Base-by-base conservation (phyloP, 495 filamentous ascomycete species). In the Elasticomyces elasticus region DNA sequence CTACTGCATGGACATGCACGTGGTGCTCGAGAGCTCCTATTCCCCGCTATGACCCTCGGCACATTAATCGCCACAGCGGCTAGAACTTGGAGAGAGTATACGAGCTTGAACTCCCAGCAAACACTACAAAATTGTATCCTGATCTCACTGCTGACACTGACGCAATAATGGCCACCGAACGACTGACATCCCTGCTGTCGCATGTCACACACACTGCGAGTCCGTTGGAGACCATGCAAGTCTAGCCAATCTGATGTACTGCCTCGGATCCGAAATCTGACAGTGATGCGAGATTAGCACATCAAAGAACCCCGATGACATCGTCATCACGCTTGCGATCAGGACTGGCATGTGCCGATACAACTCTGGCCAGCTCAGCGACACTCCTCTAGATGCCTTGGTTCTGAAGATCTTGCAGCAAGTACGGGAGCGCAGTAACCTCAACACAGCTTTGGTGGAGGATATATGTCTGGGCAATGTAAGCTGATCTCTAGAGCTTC, bases 401-500 rank as follows among this genome's bases (percentile, higher is more conserved):
- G 70, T 92, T 51, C 87, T 85, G 67, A 78, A 86, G 40, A 69
- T 94, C 22, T 69, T 95, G 56, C 77, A 94, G 73, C 76, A 94
- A 66, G 78, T 88, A 27, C 63, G 84, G 47, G 71, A 81, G 53
- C 81, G 82, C 58, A 85, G 85, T 42, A 86, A 81, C 37, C 70
- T 98, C 44, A 84, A 95, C 61, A 87, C 90, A 0, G 73, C 79
- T 7, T 71, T 95, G 42, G 79, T 98, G 9, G 91, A 96, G 71
- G 92, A 96, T 67, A 85, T 98, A 61, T 87, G 81, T 69, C 75
- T 92, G 59, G 92, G 92, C 51, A 98, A 96, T 73, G 89, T 92
- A 72, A 33, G 81, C 62, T 7, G 30, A 33, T n/a, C n/a, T n/a
- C n/a, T n/a, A n/a, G n/a, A n/a, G n/a, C n/a, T n/a, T 59, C 46